A percentile compares a stretch with the other conserved stretches of the same genome.
Evolutionary conservation across 371 early-diverging fungal genomes (phyloP).

Genomic region (Mucor lusitanicus): DNA sequence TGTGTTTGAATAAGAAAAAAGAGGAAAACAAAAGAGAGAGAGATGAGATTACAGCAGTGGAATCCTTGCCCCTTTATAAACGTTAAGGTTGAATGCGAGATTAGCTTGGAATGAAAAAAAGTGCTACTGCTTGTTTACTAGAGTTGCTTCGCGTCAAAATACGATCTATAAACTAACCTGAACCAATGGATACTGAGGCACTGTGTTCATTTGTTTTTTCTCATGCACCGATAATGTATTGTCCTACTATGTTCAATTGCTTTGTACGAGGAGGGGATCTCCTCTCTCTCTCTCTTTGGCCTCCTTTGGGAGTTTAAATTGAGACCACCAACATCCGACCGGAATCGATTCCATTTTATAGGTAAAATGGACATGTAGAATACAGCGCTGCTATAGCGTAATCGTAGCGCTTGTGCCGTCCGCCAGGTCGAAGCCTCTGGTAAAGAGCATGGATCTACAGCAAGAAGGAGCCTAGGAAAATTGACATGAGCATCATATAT

Average conservation of each 20-base stretch:
- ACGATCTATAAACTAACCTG: conserved; percentile 7
- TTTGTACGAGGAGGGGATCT: neutral
- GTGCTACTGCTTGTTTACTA: neutral
- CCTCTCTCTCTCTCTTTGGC: neutral
- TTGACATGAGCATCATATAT: neutral
- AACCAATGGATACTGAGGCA: conserved; percentile 6
- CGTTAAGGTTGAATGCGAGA: neutral
- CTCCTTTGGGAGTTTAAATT: conserved; percentile 3
- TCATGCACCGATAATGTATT: conserved; percentile 11
- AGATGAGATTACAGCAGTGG: neutral
- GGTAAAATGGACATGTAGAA: neutral
- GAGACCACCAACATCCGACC: conserved; percentile 6
- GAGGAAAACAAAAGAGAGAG: conserved; percentile 6
- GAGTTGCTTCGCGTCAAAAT: conserved; percentile 6
- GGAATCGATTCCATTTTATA: conserved; percentile 9
- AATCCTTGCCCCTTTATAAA: neutral
- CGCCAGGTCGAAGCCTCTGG: too few relatives aligned
- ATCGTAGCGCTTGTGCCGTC: too few relatives aligned
- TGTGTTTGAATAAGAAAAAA: neutral
- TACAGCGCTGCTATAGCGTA: too few relatives aligned
- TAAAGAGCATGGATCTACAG: too few relatives aligned
- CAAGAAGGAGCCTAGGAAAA: neutral
- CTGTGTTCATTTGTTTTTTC: neutral
- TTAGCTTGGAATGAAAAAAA: neutral
- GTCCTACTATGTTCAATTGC: conserved; percentile 4